Base-by-base conservation (phyloP, 2,329 filamentous ascomycete species). In the Teratosphaeria viscida region DNA sequence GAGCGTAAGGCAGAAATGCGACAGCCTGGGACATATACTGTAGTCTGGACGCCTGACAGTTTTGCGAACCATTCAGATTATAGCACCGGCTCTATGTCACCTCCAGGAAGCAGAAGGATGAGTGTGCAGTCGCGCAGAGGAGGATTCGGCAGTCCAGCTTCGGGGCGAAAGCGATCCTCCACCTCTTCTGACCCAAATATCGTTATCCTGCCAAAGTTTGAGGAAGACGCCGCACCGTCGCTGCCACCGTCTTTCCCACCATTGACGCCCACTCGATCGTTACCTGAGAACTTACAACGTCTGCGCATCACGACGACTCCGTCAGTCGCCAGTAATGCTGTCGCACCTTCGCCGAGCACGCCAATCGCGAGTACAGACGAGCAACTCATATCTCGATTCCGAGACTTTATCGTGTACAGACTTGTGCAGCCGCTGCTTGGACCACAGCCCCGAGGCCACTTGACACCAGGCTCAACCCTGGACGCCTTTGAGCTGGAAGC, bases 21-120 rank as follows among this genome's bases (percentile, higher is more conserved):
- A 43, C 71, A 70, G 37, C 81, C 82, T 1, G 82, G 82, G 16
- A 82, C 80, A 1, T 84, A 79, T 67, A 75, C 79, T 66, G 79
- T 84, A 23, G 73, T 84, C 23, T 76, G 79, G 58, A 81, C 81
- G 49, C 81, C 78, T 5, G 75, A 77, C 16, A 83, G 79, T 67
- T 84, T 85, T 65, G 72, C 74, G 29, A 72, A 75, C 34, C 69
- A 80, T 8, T 78, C 80, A 4, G 81, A 83, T 64, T 82, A 82
- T 66, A 54, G 73, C 71, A 23, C 47, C 57, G 10, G 52, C 62
- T 54, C 34, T 5, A 19, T 5, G 35, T 59, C 57, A 72, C 64
- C 69, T 2, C 70, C 67, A 29, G 68, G 63, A 52, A 66, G 67
- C 23, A 70, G 68, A 58, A 68, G 69, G 54, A 68, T 68, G 47